These are phyloP conservation scores for Malassezia arunalokei DNA, from an alignment of 1,284 basidiomycete genomes.

Conservation along the genomic window DNA sequence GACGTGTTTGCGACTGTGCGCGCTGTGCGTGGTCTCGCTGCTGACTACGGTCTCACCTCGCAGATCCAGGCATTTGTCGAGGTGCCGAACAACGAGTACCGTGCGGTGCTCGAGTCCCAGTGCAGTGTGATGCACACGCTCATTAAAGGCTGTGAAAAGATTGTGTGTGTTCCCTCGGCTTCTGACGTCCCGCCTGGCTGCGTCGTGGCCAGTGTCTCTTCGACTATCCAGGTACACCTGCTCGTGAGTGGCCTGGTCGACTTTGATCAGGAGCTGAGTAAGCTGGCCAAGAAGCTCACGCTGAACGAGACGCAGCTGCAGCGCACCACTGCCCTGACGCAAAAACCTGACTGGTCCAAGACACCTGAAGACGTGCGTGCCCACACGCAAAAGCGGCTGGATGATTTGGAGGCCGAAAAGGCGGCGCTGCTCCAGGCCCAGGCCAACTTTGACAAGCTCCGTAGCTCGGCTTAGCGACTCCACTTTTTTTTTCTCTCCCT, in stretches of 20 bases:
- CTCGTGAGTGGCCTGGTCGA: constrained; percentile 37
- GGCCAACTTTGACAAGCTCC: constrained; percentile 35
- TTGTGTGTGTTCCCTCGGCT: constrained; percentile 54
- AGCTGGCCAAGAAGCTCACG: constrained; percentile 40
- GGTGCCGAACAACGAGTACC: constrained; percentile 53
- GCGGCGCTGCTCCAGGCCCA: constrained; percentile 29
- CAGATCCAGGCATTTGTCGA: constrained; percentile 82
- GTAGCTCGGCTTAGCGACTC: neutral
- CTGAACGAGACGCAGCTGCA: constrained; percentile 28
- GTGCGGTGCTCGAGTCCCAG: constrained; percentile 55
- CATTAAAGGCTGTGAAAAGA: constrained; percentile 74
- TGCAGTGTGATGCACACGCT: constrained; percentile 64
- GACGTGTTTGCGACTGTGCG: constrained; percentile 70
- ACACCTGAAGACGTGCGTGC: constrained; percentile 37
- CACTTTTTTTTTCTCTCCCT: neutral
- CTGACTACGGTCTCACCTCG: constrained; percentile 77
- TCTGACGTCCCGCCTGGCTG: constrained; percentile 68
- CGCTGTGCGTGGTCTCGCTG: constrained; percentile 69
- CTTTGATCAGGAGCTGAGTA: constrained; percentile 36
- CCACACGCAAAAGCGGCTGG: constrained; percentile 25
- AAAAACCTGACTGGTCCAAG: constrained; percentile 33
- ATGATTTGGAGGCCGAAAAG: constrained; percentile 27
- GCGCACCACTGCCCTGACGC: constrained; percentile 26
- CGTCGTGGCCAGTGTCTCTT: constrained; percentile 56
- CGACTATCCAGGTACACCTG: constrained; percentile 29